Evolutionary conservation across 768 basidiomycete genomes (phyloP).

Genomic region (Boletus barrowsii): DNA sequence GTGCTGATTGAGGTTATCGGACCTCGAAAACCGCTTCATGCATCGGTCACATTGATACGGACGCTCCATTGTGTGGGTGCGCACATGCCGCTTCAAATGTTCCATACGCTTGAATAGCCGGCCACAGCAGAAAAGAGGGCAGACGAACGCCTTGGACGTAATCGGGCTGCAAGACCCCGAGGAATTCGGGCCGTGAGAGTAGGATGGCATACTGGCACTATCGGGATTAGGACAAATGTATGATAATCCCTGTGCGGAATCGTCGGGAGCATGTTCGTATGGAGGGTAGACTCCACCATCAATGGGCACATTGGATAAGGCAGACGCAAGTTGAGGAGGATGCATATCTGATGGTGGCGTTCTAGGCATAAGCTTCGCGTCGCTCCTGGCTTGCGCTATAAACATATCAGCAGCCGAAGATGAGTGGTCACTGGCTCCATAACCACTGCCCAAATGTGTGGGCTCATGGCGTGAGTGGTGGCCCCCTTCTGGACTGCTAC

Average conservation of each 20-base stretch:
- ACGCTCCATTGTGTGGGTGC: conserved; percentile 87
- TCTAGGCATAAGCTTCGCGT: conserved; percentile 34
- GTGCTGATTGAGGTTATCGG: conserved; percentile 89
- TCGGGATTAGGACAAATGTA: conserved; percentile 18
- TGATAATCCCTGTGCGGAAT: conserved; percentile 16
- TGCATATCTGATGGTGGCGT: conserved; percentile 18
- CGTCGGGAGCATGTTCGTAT: conserved; percentile 21
- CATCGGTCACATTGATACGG: conserved; percentile 77
- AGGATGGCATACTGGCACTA: conserved; percentile 15
- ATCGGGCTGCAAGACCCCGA: conserved; percentile 26
- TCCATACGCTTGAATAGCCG: conserved; percentile 90
- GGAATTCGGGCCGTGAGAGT: conserved; percentile 18
- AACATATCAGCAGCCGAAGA: conserved; percentile 69
- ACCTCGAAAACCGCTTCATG: conserved; percentile 79
- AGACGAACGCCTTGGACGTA: conserved; percentile 68
- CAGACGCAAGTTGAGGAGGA: conserved; percentile 19
- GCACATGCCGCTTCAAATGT: conserved; percentile 82
- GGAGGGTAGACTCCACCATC: conserved; percentile 18
- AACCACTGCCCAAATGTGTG: conserved; percentile 24
- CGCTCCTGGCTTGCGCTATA: conserved; percentile 55
- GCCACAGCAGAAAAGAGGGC: conserved; percentile 81
- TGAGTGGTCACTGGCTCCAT: conserved; percentile 27
- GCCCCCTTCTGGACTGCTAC: conserved; percentile 22
- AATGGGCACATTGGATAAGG: conserved; percentile 13
- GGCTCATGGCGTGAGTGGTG: conserved; percentile 13